Base-by-base conservation (phyloP, 1,284 basidiomycete genomes). In the Cutaneotrichosporon mucoides region DNA sequence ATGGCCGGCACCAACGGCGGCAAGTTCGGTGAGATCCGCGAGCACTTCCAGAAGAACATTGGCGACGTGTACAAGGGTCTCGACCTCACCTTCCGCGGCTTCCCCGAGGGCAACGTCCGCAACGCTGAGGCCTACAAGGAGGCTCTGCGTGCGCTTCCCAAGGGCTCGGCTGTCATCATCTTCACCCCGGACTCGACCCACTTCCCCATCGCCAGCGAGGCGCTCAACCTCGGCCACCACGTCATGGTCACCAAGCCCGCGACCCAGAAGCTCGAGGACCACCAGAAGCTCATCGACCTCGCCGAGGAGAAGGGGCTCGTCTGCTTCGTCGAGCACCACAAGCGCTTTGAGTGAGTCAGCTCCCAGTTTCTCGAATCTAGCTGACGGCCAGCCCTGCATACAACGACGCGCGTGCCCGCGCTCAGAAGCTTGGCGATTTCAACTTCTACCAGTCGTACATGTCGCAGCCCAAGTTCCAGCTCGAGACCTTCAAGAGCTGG, bases 211-310 rank as follows among this genome's bases (percentile, higher is more conserved):
- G 85, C 90, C 12, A 79, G 87, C 51, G 90, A 92, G 68, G 92
- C 92, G 4, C 87, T 95, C 50, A 85, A 92, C 75, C 85, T 82
- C 24, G 86, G 86, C 2, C 80, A 93, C 55, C 92, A 95, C 75
- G 92, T 95, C 45, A 83, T 95, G 50, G 85, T 95, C 62, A 96
- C 92, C 54, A 96, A 95, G 76, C 92, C 92, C 0, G 92, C 92
- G 1, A 92, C 90, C 0, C 88, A 96, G 72, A 82, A 89, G 35
- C 83, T 96, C 44, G 81, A 84, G 57, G 86, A 95, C 73, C 92
- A 96, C 77, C 86, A 85, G 64, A 83, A 84, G 37, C 83, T 95
- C 53, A 85, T 91, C 59, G 81, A 84, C 44, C 84, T 79, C 0
- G 90, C 92, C 9, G 84, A 82, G 68, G 84, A 88, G 75, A 82